Evolutionary conservation across 192 early-diverging fungal genomes (phyloP).

Genomic region (Coemansia sp.): DNA sequence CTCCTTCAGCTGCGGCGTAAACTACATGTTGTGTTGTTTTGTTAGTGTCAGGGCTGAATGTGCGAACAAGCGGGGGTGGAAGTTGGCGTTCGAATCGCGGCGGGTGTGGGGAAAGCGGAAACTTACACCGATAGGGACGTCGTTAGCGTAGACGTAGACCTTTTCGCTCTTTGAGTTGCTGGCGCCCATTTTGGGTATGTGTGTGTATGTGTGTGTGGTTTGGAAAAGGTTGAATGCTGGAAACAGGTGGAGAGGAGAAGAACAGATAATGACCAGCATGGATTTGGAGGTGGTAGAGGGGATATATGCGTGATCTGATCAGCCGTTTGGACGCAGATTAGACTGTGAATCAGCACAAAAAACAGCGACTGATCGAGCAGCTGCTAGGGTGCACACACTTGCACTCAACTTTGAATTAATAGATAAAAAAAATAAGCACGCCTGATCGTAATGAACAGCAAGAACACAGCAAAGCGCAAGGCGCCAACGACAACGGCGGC

Average conservation of each 20-base stretch:
- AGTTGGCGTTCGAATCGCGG: neutral
- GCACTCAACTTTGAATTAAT: no score
- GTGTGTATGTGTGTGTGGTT: no score
- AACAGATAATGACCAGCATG: no score
- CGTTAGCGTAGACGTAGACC: slow-evolving; percentile 41
- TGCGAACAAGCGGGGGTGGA: neutral
- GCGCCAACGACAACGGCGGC: slow-evolving; percentile 9
- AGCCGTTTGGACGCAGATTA: neutral
- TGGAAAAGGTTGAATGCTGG: no score
- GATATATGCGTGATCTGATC: neutral
- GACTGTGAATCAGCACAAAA: neutral
- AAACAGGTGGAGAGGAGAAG: no score
- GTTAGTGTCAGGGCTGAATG: neutral
- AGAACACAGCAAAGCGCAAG: slow-evolving; percentile 3
- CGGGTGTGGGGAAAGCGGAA: neutral
- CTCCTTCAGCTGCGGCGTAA: slow-evolving; percentile 38
- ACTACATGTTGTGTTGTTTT: slow-evolving; percentile 15
- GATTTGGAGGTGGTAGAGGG: neutral
- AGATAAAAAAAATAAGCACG: neutral
- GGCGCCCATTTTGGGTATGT: slow-evolving; percentile 48
- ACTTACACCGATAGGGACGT: slow-evolving; percentile 49
- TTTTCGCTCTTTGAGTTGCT: slow-evolving; percentile 46
- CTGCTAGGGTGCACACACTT: no score
- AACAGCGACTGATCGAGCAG: no score
- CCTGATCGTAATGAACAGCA: slow-evolving; percentile 7